A percentile compares a stretch with the other conserved stretches of the same genome.
These are phyloP conservation scores for Prunus yedoensis DNA, from an alignment of 331 rosid species.

Conservation along the genomic window DNA sequence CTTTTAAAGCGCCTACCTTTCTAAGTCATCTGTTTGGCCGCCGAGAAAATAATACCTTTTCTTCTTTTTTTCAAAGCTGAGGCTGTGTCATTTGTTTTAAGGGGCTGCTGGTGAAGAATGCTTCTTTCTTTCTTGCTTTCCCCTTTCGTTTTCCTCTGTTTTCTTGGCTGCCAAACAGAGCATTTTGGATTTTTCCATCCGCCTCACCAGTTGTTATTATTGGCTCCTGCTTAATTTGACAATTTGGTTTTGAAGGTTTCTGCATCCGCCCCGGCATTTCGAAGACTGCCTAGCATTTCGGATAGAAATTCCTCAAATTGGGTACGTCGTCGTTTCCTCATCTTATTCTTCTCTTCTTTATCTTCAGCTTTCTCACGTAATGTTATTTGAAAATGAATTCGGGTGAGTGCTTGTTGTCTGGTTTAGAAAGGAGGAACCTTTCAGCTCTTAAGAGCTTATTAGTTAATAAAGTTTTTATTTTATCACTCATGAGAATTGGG, in stretches of 20 bases:
- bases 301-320: conserved; percentile 34
- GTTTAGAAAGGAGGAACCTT: neutral
- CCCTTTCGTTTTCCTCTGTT: conserved; percentile 10
- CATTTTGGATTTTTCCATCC: conserved; percentile 17
- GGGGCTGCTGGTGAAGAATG: conserved; percentile 3
- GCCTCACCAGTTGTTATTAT: neutral
- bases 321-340: conserved; percentile 30
- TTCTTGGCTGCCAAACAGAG: conserved; percentile 39
- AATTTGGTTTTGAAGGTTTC: conserved; percentile 26
- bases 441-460: neutral
- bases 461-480: neutral
- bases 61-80: neutral
- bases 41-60: conserved; percentile 30
- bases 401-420: neutral
- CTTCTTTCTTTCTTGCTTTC: conserved; percentile 2
- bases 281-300: conserved; percentile 29
- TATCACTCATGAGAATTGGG: conserved; percentile 1
- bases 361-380: conserved; percentile 3
- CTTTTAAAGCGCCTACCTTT: conserved; percentile 10
- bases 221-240: neutral
- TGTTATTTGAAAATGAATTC: conserved; percentile 5
- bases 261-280: conserved; percentile 33
- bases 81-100: neutral
- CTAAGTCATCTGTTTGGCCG: conserved; percentile 31
- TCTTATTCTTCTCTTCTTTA: neutral